Evolutionary conservation across 2,329 filamentous ascomycete species (phyloP).

Genomic region (Diplodia scrobiculata): DNA sequence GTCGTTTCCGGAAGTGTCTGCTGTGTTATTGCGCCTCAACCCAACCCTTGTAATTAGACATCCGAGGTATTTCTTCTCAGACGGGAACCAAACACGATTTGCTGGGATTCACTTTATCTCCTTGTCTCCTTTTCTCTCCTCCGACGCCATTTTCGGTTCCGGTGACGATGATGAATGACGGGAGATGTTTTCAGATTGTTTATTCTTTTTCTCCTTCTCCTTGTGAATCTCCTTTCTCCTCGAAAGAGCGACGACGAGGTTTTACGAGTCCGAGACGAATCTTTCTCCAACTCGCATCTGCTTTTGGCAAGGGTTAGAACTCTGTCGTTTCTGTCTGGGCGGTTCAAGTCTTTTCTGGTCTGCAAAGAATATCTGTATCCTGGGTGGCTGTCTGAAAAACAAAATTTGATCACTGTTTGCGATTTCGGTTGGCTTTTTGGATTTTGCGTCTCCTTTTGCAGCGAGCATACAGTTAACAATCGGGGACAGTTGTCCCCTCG

Average conservation of each 20-base stretch:
- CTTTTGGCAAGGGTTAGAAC: conserved; percentile 16
- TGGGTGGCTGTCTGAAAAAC: conserved; percentile 24
- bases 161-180: conserved; percentile 24
- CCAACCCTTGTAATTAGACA: conserved; percentile 29
- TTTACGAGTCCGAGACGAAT: conserved; percentile 18
- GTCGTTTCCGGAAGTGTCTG: conserved; percentile 28
- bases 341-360: conserved; percentile 17
- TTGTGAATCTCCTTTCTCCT: conserved; percentile 22
- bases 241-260: conserved; percentile 14
- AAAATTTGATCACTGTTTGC: conserved; percentile 23
- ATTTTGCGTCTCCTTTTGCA: conserved; percentile 8
- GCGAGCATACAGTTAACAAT: conserved; percentile 24
- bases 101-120: conserved; percentile 22
- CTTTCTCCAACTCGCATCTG: conserved; percentile 10
- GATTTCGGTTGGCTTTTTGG: conserved; percentile 24
- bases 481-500: conserved; percentile 11
- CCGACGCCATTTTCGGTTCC: conserved; percentile 16
- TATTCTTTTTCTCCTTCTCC: conserved; percentile 13
- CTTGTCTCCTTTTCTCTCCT: conserved; percentile 14
- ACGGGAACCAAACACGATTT: conserved; percentile 28
- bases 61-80: conserved; percentile 29
- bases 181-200: conserved; percentile 25
- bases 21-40: conserved; percentile 26
- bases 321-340: conserved; percentile 27
- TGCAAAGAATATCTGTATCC: conserved; percentile 25